Evolutionary conservation across 768 basidiomycete genomes (phyloP), one percentile per base, ranked within the genome.

Genomic region (Phlebiopsis gigantea): DNA sequence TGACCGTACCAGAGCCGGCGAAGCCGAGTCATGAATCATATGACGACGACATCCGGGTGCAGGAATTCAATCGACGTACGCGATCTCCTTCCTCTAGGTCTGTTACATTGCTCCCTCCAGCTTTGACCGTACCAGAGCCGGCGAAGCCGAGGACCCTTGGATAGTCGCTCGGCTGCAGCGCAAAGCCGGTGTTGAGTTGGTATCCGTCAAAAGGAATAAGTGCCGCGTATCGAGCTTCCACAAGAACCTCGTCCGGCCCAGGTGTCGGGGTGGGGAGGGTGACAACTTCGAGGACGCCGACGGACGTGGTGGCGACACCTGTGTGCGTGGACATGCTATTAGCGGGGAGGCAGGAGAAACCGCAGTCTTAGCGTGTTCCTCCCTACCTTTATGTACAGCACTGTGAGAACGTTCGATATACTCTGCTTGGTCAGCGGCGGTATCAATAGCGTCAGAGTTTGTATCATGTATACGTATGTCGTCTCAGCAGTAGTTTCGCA

Each of bases 161-260:
- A 21, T 28, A 52, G 24, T 46, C 41, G 9, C 17, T 12, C 22
- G 5, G 19, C 31, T n/a, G 17, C 9, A 42, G 21, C 9, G 43
- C 30, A 9, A 57, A 52, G 9, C 50, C 42, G 8, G 26, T 17
- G 19, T 57, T 49, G 22, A 57, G 48, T 12, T 50, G 46, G 25
- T 50, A 57, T 19, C 26, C 48, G 30, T 49, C 48, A 24, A 57
- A 49, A 4, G 57, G 47, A 26, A 39, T 39, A 19, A 49, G 47
- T n/a, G 57, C 31, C 1, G 49, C 50, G 34, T 50, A 57, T 17
- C 17, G 49, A 15, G 51, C 57, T 25, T 46, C 31, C 2, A 57
- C 28, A 15, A 57, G 57, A 9, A 57, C 57, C 44, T 57, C 48
- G 42, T 57, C 57, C 3, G 26, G 48, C 4, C 43, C 57, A 1